Conservation (phyloP, 2,329 filamentous ascomycete species). For the Scedosporium boydii region DNA sequence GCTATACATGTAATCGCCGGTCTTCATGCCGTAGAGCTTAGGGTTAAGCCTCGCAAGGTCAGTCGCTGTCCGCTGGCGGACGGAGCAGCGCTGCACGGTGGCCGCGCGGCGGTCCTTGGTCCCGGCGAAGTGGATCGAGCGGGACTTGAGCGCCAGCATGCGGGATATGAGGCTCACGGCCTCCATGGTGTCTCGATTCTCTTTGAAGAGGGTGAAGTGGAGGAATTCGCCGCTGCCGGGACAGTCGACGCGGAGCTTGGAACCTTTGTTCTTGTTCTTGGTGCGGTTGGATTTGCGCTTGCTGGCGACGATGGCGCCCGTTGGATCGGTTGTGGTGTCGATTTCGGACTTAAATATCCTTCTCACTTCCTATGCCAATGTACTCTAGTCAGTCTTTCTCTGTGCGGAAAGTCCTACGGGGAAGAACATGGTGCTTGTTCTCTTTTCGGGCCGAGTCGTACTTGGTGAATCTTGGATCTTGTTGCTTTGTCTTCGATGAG, state of each 20-base stretch:
- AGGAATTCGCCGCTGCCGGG: slow-evolving; percentile 58
- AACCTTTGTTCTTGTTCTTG: slow-evolving; percentile 5
- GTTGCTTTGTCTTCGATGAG: slow-evolving; percentile 33
- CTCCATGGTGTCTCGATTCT: slow-evolving; percentile 96
- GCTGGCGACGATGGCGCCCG: slow-evolving; percentile 55
- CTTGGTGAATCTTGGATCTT: slow-evolving; percentile 39
- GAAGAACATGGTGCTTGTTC: neutral
- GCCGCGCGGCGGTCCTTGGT: slow-evolving; percentile 87
- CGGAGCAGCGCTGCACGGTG: slow-evolving; percentile 73
- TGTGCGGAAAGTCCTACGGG: neutral
- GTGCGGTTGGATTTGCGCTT: slow-evolving; percentile 16
- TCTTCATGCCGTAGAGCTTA: slow-evolving; percentile 50
- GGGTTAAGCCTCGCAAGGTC: slow-evolving; percentile 56
- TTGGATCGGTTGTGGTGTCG: slow-evolving; percentile 58
- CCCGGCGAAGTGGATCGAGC: slow-evolving; percentile 67
- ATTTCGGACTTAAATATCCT: slow-evolving; percentile 70
- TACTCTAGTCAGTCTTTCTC: neutral
- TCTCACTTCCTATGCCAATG: slow-evolving; percentile 44
- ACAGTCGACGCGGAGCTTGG: slow-evolving; percentile 6
- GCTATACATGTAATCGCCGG: slow-evolving; percentile 77
- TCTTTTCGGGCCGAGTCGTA: slow-evolving; percentile 13
- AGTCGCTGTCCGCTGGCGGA: slow-evolving; percentile 39
- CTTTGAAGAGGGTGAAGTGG: slow-evolving; percentile 90
- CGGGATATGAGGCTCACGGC: slow-evolving; percentile 68
- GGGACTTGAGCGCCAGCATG: slow-evolving; percentile 62